Evolutionary conservation across 1,284 basidiomycete genomes (phyloP).

Genomic region (Hypsizygus ulmarius): DNA sequence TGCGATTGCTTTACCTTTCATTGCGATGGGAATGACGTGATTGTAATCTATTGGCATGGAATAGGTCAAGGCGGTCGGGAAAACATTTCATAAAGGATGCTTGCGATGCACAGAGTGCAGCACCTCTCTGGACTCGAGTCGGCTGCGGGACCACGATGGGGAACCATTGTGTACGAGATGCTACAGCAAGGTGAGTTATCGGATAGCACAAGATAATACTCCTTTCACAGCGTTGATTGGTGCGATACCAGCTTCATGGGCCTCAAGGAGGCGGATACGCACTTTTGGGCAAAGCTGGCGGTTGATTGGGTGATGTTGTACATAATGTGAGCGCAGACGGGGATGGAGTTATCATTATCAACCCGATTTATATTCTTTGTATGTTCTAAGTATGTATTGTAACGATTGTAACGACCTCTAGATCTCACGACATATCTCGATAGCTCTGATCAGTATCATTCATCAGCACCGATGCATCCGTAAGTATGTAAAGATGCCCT

Average conservation of each 20-base stretch:
- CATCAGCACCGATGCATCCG: too few relatives aligned
- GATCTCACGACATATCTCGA: neutral
- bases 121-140: conserved; percentile 62
- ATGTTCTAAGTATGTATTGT: too few relatives aligned
- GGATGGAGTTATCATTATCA: neutral
- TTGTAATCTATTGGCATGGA: conserved; percentile 37
- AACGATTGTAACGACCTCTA: neutral
- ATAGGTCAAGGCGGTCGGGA: conserved; percentile 73
- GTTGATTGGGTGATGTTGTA: conserved; percentile 19
- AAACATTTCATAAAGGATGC: conserved; percentile 76
- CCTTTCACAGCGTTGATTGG: conserved; percentile 8
- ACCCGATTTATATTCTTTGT: neutral
- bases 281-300: conserved; percentile 58
- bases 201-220: conserved; percentile 1
- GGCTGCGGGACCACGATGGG: conserved; percentile 71
- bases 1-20: conserved; percentile 7
- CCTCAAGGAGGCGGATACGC: conserved; percentile 74
- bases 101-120: conserved; percentile 69
- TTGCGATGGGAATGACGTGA: neutral
- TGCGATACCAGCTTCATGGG: conserved; percentile 51
- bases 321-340: neutral
- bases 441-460: neutral
- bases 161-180: conserved; percentile 67
- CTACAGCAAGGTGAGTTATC: conserved; percentile 60
- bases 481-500: neutral